phyloP scores from a whole-genome alignment of 1,284 basidiomycete species.

The Ceratobasidium sp. region DNA sequence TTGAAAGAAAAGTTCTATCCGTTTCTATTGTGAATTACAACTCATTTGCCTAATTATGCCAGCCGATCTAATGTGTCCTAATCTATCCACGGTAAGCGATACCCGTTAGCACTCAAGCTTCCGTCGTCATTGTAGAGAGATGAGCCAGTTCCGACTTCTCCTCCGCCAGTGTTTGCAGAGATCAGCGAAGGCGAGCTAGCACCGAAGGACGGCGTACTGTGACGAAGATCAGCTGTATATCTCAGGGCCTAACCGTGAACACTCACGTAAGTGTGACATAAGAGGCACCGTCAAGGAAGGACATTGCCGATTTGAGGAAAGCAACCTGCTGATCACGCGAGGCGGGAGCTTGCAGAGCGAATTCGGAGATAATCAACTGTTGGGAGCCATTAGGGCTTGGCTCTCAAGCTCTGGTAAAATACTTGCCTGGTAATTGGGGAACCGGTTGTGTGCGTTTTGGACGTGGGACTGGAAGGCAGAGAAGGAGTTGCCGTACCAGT shows the following conservation, averaged over 20 bases:
- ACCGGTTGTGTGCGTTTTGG: constrained; percentile 29
- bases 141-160: constrained; percentile 31
- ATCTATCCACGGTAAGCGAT: constrained; percentile 31
- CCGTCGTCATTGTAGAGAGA: constrained; percentile 35
- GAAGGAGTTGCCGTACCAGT: constrained; percentile 36
- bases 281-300: constrained; percentile 33
- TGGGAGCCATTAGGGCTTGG: not conserved
- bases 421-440: constrained; percentile 24
- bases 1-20: not conserved
- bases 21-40: no score
- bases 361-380: constrained; percentile 26
- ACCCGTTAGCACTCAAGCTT: constrained; percentile 19
- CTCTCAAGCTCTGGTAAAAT: not conserved
- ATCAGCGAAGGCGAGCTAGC: constrained; percentile 21
- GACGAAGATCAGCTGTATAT: not conserved
- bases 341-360: constrained; percentile 25
- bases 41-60: no score
- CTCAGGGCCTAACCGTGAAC: not conserved
- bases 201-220: constrained; percentile 26
- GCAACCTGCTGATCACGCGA: constrained; percentile 31
- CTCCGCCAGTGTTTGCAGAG: constrained; percentile 24
- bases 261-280: constrained; percentile 29
- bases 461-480: constrained; percentile 31
- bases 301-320: constrained; percentile 26
- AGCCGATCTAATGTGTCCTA: no score